Evolutionary conservation across 371 early-diverging fungal genomes (phyloP).

Genomic region (Chytridiales sp.): DNA sequence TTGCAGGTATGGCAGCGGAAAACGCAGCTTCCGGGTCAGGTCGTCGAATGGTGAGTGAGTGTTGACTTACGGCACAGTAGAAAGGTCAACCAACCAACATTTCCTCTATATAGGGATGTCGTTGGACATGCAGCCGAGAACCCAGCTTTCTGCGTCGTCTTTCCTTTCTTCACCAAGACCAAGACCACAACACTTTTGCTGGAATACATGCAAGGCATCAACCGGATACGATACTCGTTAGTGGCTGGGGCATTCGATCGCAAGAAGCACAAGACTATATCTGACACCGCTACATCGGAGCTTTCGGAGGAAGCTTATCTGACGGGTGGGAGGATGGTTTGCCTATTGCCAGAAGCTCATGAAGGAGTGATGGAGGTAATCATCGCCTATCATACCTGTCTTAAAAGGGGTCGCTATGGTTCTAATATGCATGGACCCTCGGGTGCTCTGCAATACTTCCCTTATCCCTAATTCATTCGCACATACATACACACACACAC

Average conservation of each 20-base stretch:
- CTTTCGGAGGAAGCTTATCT: constrained; percentile 65
- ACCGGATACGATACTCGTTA: constrained; percentile 22
- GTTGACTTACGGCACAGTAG: neutral
- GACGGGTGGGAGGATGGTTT: constrained; percentile 54
- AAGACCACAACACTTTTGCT: constrained; percentile 59
- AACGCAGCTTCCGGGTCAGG: constrained; percentile 56
- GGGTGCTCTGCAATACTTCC: neutral
- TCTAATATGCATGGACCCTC: neutral
- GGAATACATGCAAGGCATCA: constrained; percentile 66
- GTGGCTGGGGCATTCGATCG: constrained; percentile 57
- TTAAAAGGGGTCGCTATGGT: too few relatives aligned
- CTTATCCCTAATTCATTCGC: neutral
- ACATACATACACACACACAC: too few relatives aligned
- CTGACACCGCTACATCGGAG: constrained; percentile 59
- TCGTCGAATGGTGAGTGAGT: constrained; percentile 51
- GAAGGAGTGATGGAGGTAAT: constrained; percentile 53
- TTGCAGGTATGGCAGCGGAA: constrained; percentile 59
- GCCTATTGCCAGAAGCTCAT: constrained; percentile 50
- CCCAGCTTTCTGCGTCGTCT: constrained; percentile 38
- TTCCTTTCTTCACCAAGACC: constrained; percentile 23
- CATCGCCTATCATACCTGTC: neutral
- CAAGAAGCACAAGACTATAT: constrained; percentile 53
- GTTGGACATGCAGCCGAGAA: constrained; percentile 54
- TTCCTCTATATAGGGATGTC: constrained; percentile 43
- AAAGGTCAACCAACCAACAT: constrained; percentile 40